phyloP scores from a whole-genome alignment of 1,284 basidiomycete genomes.

The Phylloboletellus chloephorus region DNA sequence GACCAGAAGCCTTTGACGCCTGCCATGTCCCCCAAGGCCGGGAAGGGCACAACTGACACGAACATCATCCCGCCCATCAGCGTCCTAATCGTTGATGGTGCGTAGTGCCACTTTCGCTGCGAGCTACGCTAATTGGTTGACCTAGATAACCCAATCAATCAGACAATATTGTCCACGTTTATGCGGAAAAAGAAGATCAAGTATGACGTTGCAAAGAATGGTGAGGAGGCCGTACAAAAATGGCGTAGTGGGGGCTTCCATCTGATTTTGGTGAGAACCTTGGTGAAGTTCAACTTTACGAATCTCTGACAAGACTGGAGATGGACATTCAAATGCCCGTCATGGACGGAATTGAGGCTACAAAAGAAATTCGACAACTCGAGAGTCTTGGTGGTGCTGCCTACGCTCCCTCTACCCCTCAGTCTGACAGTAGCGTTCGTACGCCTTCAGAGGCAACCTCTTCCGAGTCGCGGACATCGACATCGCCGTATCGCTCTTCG shows the following conservation, averaged over 20 bases:
- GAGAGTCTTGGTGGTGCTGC: slow-evolving; percentile 70
- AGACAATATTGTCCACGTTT: slow-evolving; percentile 92
- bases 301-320: slow-evolving; percentile 37
- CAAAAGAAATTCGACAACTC: slow-evolving; percentile 88
- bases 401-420: slow-evolving; percentile 65
- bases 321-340: slow-evolving; percentile 99
- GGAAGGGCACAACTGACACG: slow-evolving; percentile 35
- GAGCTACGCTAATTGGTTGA: slow-evolving; percentile 13
- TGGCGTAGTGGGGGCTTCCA: slow-evolving; percentile 95
- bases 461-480: slow-evolving; percentile 42
- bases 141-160: slow-evolving; percentile 97
- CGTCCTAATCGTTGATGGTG: slow-evolving; percentile 93
- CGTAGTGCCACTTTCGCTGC: slow-evolving; percentile 27
- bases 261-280: slow-evolving; percentile 76
- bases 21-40: slow-evolving; percentile 18
- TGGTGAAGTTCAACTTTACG: background rate
- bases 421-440: slow-evolving; percentile 45
- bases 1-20: slow-evolving; percentile 28
- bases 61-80: slow-evolving; percentile 90
- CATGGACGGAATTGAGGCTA: slow-evolving; percentile 97
- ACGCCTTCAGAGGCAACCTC: slow-evolving; percentile 50
- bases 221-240: slow-evolving; percentile 92
- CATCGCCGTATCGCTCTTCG: slow-evolving; percentile 79
- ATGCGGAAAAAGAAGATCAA: slow-evolving; percentile 96
- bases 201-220: slow-evolving; percentile 92